Conservation (phyloP, 78 protist species). For the Guillardia theta region DNA sequence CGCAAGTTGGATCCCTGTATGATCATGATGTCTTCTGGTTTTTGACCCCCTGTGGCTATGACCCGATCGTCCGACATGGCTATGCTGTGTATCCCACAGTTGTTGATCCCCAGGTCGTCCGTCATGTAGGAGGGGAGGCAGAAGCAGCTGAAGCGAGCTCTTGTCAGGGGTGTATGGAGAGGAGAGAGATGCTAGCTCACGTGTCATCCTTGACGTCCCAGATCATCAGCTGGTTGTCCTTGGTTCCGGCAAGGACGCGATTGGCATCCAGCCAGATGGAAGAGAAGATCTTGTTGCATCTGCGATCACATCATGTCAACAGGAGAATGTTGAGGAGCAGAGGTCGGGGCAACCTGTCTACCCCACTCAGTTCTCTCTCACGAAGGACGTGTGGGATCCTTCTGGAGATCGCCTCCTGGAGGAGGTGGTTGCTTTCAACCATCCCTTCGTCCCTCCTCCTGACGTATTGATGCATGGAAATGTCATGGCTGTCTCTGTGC, state of each 20-base stretch:
- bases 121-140: constrained; percentile 7
- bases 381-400: no score
- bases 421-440: no score
- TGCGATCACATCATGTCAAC: no score
- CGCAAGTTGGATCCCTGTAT: not conserved
- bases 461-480: no score
- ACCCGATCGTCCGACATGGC: not conserved
- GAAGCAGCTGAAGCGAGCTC: not conserved
- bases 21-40: not conserved
- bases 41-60: not conserved
- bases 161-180: not conserved
- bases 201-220: not conserved
- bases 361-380: no score
- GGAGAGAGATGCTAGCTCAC: not conserved
- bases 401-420: no score
- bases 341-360: no score
- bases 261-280: no score
- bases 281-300: no score
- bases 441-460: no score
- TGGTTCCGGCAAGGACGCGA: not conserved
- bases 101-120: not conserved
- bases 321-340: no score
- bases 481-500: no score
- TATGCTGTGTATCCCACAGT: not conserved
- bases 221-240: constrained; percentile 9